Percentiles rank a stretch among this genome's conserved stretches.
These are phyloP conservation scores for Lactarius hengduanensis DNA, from an alignment of 768 basidiomycete genomes.

Conservation along the genomic window DNA sequence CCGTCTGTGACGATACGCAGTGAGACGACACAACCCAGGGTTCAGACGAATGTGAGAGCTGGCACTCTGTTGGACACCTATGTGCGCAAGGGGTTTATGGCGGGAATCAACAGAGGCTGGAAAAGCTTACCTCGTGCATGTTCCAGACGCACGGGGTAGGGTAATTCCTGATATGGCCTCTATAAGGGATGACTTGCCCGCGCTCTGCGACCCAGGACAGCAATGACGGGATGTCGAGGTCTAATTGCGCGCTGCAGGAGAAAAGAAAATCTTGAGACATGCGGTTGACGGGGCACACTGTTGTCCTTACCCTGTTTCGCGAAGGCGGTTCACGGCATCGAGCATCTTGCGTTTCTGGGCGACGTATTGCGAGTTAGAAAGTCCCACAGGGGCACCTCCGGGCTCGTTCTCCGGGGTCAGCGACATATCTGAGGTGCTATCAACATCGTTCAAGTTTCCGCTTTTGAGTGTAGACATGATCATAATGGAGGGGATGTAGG, in stretches of 20 bases:
- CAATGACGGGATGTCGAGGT: slow-evolving; percentile 70
- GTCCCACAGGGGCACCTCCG: slow-evolving; percentile 42
- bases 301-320: slow-evolving; percentile 54
- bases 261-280: slow-evolving; percentile 5
- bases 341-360: slow-evolving; percentile 48
- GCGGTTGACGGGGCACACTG: slow-evolving; percentile 8
- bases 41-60: slow-evolving; percentile 31
- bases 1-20: slow-evolving; percentile 34
- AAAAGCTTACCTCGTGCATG: slow-evolving; percentile 61
- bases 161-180: slow-evolving; percentile 74
- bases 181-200: slow-evolving; percentile 76
- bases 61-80: slow-evolving; percentile 42
- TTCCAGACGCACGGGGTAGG: slow-evolving; percentile 67
- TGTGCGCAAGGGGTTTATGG: background rate
- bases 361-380: slow-evolving; percentile 47
- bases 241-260: slow-evolving; percentile 54
- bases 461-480: background rate
- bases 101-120: background rate
- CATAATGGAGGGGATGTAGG: background rate
- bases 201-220: slow-evolving; percentile 69
- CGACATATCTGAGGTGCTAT: background rate
- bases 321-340: slow-evolving; percentile 57
- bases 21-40: slow-evolving; percentile 39
- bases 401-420: slow-evolving; percentile 22
- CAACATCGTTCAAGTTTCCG: background rate